Conservation (phyloP, 768 basidiomycete species). For the Rhizopogon salebrosus region DNA sequence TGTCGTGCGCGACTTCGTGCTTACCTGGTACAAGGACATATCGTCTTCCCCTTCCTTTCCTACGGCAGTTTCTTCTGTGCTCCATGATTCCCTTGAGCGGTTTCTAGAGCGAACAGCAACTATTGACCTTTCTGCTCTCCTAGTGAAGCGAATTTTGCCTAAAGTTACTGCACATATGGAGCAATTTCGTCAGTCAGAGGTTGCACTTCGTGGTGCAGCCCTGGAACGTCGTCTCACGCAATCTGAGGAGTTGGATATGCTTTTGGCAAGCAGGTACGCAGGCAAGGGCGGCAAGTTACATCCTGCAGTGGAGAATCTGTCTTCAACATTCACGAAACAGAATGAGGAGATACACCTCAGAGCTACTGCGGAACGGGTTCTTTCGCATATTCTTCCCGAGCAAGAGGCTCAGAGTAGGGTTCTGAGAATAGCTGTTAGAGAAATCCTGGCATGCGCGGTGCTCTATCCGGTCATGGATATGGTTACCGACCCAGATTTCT, state of each 20-base stretch:
- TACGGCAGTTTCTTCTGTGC: conserved; percentile 67
- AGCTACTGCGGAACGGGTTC: conserved; percentile 59
- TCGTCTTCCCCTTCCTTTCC: conserved; percentile 90
- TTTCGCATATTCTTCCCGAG: conserved; percentile 72
- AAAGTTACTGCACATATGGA: conserved; percentile 86
- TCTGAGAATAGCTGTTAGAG: conserved; percentile 69
- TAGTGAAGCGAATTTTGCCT: conserved; percentile 85
- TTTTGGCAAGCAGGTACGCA: conserved; percentile 80
- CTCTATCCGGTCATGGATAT: conserved; percentile 88
- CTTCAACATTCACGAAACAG: conserved; percentile 84
- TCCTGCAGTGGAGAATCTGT: conserved; percentile 81
- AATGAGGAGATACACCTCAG: conserved; percentile 85
- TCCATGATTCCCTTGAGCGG: conserved; percentile 61
- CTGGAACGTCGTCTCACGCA: conserved; percentile 80
- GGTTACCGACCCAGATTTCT: conserved; percentile 93
- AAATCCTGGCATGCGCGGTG: conserved; percentile 78
- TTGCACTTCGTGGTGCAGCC: conserved; percentile 76
- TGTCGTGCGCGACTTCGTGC: conserved; percentile 81
- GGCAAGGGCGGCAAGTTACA: conserved; percentile 65
- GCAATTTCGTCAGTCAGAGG: conserved; percentile 85
- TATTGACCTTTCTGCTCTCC: conserved; percentile 68
- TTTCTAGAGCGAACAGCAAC: conserved; percentile 49
- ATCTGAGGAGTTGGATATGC: conserved; percentile 84
- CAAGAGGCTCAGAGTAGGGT: conserved; percentile 68
- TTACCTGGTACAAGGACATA: conserved; percentile 83